Evolutionary conservation across 352 stramenopile species (phyloP), one percentile per base, ranked within the genome.

Genomic region (Phytophthora megakarya): DNA sequence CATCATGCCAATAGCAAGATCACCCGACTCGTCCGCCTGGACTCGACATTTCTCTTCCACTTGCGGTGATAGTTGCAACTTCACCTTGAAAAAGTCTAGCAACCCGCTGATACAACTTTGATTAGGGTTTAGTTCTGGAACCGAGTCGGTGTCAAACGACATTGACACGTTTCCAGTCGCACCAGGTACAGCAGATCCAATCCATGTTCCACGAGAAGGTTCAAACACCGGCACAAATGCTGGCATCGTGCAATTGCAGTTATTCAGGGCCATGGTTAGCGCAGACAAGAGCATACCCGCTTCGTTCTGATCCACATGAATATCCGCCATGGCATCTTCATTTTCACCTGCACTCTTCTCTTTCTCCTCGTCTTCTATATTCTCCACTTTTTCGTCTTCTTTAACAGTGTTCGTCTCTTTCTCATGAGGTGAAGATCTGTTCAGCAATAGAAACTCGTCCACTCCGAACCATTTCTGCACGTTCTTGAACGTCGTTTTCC

Each of bases 211-310:
- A n/a, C 67, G 56, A n/a, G 72, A 76, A 3, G 80, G 67, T 44
- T 88, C 74, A 43, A 79, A 69, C 19, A 91, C 67, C 0, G 80
- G 82, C 22, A 93, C 84, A 47, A 95, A 93, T 15, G 73, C 84
- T 2, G 86, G 86, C 15, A 95, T 76, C 18, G 86, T 92, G 56
- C 86, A 95, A 57, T 93, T 93, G 53, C 81, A 92, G 56, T 90
- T 92, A 48, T 79, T 82, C 35, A 95, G 53, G 16, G 86, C 86
- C 48, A 95, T 76, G 30, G 76, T 86, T 5, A 95, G 61, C 21
- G 84, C 80, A 15, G 84, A 93, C 8, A 95, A 60, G 47, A 95
- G 32, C 59, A 91, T 64, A 1, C 78, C 70, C 0, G 80, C 70
- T 48, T 93, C 86, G 53, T 92, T 87, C 46, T 81, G 61, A 46